A percentile compares a stretch with the other conserved stretches of the same genome.
These are phyloP conservation scores for Neoboletus magnificus DNA, from an alignment of 768 basidiomycete genomes.

Conservation along the genomic window DNA sequence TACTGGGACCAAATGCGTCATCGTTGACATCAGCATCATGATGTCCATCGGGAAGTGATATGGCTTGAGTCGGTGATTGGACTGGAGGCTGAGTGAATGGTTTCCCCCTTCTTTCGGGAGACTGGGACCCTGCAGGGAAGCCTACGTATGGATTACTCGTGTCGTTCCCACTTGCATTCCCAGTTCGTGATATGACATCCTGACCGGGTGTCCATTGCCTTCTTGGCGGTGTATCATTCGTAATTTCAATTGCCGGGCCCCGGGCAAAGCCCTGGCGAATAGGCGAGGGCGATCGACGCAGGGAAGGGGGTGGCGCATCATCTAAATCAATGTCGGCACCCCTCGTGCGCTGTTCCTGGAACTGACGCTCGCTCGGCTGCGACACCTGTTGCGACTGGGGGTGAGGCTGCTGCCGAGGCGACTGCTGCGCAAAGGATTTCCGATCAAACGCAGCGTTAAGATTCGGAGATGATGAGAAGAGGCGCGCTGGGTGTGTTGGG, in stretches of 20 bases:
- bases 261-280: constrained; percentile 13
- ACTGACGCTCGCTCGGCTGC: constrained; percentile 25
- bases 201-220: constrained; percentile 28
- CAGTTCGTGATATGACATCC: constrained; percentile 14
- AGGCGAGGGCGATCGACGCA: constrained; percentile 37
- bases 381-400: constrained; percentile 11
- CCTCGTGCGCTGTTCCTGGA: constrained; percentile 22
- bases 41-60: constrained; percentile 30
- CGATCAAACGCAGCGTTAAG: constrained; percentile 20
- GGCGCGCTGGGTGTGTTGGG: constrained; percentile 14
- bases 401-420: constrained; percentile 10
- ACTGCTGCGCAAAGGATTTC: constrained; percentile 15
- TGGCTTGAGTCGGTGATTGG: constrained; percentile 13
- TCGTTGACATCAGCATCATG: background rate
- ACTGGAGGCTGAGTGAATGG: background rate
- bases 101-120: constrained; percentile 16
- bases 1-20: constrained; percentile 18
- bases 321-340: constrained; percentile 35
- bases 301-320: constrained; percentile 42
- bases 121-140: constrained; percentile 10
- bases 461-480: constrained; percentile 21
- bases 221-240: constrained; percentile 23
- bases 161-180: constrained; percentile 8
- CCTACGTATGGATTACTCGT: constrained; percentile 1
- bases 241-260: constrained; percentile 31